These are phyloP conservation scores for Besnoitia besnoiti DNA, from an alignment of 169 alveolate genomes.

Conservation along the genomic window DNA sequence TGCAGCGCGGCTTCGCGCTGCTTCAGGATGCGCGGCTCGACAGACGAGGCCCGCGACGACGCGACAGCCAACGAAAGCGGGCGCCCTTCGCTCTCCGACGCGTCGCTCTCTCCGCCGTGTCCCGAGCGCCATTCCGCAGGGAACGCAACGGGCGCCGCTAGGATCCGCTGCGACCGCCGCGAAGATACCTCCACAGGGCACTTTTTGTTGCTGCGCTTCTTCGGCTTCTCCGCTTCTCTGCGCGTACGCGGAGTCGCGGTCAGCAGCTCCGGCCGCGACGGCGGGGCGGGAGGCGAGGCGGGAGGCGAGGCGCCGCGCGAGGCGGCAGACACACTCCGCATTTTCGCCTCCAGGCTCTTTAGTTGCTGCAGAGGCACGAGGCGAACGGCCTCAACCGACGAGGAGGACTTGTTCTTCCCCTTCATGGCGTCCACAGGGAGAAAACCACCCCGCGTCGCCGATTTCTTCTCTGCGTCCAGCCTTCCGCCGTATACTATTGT, in stretches of 20 bases:
- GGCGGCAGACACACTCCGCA: slow-evolving; percentile 18
- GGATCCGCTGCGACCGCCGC: background rate
- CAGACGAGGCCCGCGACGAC: background rate
- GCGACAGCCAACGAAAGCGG: background rate
- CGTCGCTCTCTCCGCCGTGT: background rate
- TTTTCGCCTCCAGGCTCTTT: background rate
- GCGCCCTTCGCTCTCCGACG: background rate
- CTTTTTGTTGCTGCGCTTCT: background rate
- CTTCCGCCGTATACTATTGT: too few relatives aligned
- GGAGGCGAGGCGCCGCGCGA: background rate
- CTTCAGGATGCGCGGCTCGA: background rate
- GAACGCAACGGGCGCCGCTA: background rate
- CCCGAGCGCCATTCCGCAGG: background rate
- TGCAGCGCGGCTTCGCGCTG: background rate
- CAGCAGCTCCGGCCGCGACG: background rate
- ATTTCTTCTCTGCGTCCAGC: too few relatives aligned
- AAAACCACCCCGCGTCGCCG: too few relatives aligned
- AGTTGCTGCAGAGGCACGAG: background rate
- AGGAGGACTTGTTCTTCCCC: background rate
- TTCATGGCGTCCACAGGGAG: background rate
- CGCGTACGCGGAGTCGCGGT: too few relatives aligned
- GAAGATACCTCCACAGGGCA: background rate
- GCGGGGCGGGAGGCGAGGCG: background rate
- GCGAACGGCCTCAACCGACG: background rate
- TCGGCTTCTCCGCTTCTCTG: background rate